Evolutionary conservation across 305 asterid species (phyloP), one percentile per base, ranked within the genome.

Genomic region (Fraxinus platypoda): DNA sequence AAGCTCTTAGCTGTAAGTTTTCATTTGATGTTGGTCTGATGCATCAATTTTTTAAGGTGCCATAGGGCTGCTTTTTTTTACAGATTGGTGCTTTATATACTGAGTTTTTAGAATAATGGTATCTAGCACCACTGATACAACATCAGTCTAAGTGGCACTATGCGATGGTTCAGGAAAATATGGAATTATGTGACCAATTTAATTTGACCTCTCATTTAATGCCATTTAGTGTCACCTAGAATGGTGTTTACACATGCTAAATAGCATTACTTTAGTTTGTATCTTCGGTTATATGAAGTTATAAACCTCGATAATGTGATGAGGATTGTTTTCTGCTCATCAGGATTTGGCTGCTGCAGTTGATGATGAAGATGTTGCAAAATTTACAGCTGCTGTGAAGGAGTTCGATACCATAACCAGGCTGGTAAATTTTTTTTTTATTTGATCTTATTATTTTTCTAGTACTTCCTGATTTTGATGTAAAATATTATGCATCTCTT

Each of bases 291-390:
- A 11, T 57, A 21, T 57, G 6, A n/a, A 57, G 68, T 57, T 57
- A 57, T n/a, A 5, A 57, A 6, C 68, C 11, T 19, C 2, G 6
- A 19, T 49, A 49, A 49, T 49, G 7, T 49, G 59, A 49, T 49
- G 3, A 15, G 57, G 49, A 13, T 13, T 46, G 1, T 46, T 46
- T 46, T 13, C 66, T 54, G 77, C 15, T 62, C 28, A 17, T 77
- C 57, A 89, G 91, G 88, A 85, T 85, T 84, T 89, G 89, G 89
- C 91, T 17, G 83, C 85, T 74, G 89, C 90, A 72, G 74, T 89
- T 35, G 91, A 87, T 35, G 89, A 84, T 84, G 89, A 87, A 85
- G 87, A 89, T 72, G 76, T 75, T 57, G 86, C 74, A 13, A 81
- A 82, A 68, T 87, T 89, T 78, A 89, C 88, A 11, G 59, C 49